phyloP scores from a whole-genome alignment of 352 stramenopile genomes.

The Pilasporangium apinafurcum region DNA sequence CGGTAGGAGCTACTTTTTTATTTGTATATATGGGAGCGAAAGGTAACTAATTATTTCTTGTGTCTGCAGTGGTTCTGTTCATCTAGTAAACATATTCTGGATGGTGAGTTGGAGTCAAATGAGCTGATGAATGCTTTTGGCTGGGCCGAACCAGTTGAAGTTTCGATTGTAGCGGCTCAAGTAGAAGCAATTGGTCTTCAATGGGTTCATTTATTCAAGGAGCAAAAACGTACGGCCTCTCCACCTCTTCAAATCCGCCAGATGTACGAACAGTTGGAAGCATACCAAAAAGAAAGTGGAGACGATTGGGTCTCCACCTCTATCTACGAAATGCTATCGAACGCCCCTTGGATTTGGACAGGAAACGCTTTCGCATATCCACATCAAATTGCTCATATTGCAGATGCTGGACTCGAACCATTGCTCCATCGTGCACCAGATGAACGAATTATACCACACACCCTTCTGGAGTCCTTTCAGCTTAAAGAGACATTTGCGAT shows the following conservation, averaged over 20 bases:
- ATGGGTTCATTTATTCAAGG: slow-evolving; percentile 16
- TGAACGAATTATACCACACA: slow-evolving; percentile 46
- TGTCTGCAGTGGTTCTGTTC: slow-evolving; percentile 61
- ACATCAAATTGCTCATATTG: slow-evolving; percentile 43
- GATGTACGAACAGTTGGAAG: slow-evolving; percentile 57
- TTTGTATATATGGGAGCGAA: not conserved
- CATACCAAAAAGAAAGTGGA: slow-evolving; percentile 15
- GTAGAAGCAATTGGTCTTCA: slow-evolving; percentile 33
- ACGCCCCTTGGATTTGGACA: slow-evolving; percentile 66
- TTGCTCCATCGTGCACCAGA: slow-evolving; percentile 53
- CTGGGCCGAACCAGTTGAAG: slow-evolving; percentile 36
- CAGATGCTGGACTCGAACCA: slow-evolving; percentile 38
- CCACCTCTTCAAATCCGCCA: slow-evolving; percentile 19
- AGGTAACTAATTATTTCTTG: slow-evolving; percentile 3
- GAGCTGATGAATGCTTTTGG: slow-evolving; percentile 47
- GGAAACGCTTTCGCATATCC: slow-evolving; percentile 44
- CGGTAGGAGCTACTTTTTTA: slow-evolving; percentile 24
- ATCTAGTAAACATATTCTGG: slow-evolving; percentile 36
- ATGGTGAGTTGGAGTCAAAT: slow-evolving; percentile 45
- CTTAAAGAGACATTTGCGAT: slow-evolving; percentile 42
- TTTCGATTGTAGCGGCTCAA: slow-evolving; percentile 39
- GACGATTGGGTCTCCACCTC: slow-evolving; percentile 15
- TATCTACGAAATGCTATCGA: slow-evolving; percentile 29
- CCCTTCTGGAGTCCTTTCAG: slow-evolving; percentile 47
- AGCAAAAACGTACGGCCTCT: not conserved